Base-by-base conservation (phyloP, 2,329 filamentous ascomycete species). In the Periconia sp. region DNA sequence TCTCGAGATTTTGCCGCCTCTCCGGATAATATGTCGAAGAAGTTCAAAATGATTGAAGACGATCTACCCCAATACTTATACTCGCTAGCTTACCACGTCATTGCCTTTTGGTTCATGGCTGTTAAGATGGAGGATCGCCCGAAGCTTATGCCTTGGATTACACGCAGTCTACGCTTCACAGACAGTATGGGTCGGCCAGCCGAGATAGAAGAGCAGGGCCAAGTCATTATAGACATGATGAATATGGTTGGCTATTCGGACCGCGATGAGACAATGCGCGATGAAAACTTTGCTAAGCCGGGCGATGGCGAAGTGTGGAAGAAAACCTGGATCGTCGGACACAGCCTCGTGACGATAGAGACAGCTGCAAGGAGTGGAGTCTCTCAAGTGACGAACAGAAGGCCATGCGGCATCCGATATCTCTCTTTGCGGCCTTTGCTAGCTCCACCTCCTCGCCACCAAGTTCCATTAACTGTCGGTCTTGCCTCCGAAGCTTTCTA, bases 31-130 rank as follows among this genome's bases (percentile, higher is more conserved):
- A 36, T 23, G 50, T 76, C 68, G 21, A 74, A 66, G 12, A 63
- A 57, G 68, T 62, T 46, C 64, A 45, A 72, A 70, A 42, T 65
- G 52, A 61, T 75, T 50, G 78, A 85, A 6, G 88, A 94, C 48
- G 89, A 94, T 53, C 78, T 96, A 36, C 91, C 92, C 4, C 88
- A 94, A 68, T 99, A 99, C 66, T 89, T 99, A 18, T 94, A 95
- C 68, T 88, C 91, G 2, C 76, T 97, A 38, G 92, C 92, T 7
- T 96, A 96, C 65, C 92, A 97, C 66, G 90, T 96, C 57, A 92
- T 99, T 54, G 87, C 91, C 2, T 96, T 95, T 65, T 99, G 94
- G 94, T 99, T 97, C 66, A 79, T 99, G 56, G 88, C 91, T 1
- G 70, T 99, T 57, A 92, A 90, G 61, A 79, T 96, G 37, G 83